phyloP scores from a whole-genome alignment of 768 basidiomycete genomes.

The Pulveroboletus sp. region DNA sequence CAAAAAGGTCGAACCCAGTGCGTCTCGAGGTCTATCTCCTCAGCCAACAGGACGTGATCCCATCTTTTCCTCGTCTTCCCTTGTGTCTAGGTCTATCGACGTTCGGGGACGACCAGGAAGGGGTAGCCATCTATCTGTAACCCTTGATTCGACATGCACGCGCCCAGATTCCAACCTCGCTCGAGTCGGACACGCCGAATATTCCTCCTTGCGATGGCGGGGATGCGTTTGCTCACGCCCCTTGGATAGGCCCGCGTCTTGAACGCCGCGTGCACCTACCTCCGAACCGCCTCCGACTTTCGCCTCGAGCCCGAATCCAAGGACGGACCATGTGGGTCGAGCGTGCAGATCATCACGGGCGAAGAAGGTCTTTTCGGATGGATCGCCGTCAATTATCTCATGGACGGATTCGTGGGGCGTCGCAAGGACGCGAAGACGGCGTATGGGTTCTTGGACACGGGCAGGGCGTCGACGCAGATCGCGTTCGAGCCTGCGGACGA shows the following conservation, averaged over 20 bases:
- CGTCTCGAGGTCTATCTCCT: constrained; percentile 26
- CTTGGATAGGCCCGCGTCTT: constrained; percentile 69
- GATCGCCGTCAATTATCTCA: constrained; percentile 98
- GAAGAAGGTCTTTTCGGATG: constrained; percentile 98
- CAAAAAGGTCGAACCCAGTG: constrained; percentile 90
- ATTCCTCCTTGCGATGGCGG: constrained; percentile 93
- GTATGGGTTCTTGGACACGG: constrained; percentile 99
- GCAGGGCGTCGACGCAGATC: constrained; percentile 97
- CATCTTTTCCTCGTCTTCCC: not conserved
- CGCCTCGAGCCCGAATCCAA: constrained; percentile 62
- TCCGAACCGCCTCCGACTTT: constrained; percentile 74
- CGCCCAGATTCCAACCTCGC: constrained; percentile 79
- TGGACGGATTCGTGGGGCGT: constrained; percentile 81
- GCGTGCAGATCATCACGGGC: constrained; percentile 90
- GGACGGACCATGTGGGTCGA: constrained; percentile 84
- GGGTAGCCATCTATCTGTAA: constrained; percentile 68
- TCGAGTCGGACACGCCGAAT: constrained; percentile 82
- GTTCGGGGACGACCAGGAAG: constrained; percentile 63
- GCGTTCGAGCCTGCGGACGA: constrained; percentile 82
- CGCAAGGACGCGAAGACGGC: constrained; percentile 59
- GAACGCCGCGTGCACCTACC: constrained; percentile 70
- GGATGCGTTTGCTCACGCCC: constrained; percentile 84
- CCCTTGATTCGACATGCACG: constrained; percentile 84
- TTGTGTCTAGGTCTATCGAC: constrained; percentile 73
- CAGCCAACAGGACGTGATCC: not conserved